Evolutionary conservation across 2,329 filamentous ascomycete species (phyloP).

Genomic region (Chlorencoelia australis): DNA sequence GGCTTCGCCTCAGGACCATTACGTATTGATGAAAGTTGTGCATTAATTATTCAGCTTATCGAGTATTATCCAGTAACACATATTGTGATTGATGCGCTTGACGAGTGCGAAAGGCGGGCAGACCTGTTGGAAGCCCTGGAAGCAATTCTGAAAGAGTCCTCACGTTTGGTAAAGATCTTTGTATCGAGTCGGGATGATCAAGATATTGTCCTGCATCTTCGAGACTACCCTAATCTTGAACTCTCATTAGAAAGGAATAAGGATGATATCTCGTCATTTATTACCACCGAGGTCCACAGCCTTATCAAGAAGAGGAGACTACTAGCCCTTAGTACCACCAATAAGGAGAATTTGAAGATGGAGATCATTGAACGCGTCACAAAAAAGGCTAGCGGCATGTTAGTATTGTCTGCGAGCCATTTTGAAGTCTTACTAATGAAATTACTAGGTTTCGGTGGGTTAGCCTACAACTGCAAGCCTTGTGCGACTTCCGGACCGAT

Average conservation of each 20-base stretch:
- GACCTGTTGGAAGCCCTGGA: neutral
- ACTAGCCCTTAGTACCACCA: too few relatives aligned
- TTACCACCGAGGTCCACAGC: too few relatives aligned
- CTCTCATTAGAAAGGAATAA: neutral
- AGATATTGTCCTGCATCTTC: neutral
- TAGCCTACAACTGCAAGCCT: too few relatives aligned
- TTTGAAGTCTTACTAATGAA: too few relatives aligned
- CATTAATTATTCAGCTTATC: conserved; percentile 5
- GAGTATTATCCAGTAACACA: conserved; percentile 3
- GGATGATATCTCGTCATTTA: neutral
- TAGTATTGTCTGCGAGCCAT: too few relatives aligned
- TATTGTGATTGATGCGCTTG: neutral
- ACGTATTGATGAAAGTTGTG: conserved; percentile 8
- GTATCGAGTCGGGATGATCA: neutral
- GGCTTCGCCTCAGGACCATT: conserved; percentile 10
- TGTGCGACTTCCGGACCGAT: too few relatives aligned
- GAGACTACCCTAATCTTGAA: too few relatives aligned
- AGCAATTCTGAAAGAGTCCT: neutral
- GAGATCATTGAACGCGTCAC: neutral
- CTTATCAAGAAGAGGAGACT: too few relatives aligned
- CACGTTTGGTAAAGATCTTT: neutral
- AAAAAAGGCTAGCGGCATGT: neutral
- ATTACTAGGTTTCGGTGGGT: too few relatives aligned
- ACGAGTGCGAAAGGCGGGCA: neutral
- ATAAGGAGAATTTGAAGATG: neutral